Conservation (phyloP, 169 alveolate species). For the Plasmodium malariae region DNA sequence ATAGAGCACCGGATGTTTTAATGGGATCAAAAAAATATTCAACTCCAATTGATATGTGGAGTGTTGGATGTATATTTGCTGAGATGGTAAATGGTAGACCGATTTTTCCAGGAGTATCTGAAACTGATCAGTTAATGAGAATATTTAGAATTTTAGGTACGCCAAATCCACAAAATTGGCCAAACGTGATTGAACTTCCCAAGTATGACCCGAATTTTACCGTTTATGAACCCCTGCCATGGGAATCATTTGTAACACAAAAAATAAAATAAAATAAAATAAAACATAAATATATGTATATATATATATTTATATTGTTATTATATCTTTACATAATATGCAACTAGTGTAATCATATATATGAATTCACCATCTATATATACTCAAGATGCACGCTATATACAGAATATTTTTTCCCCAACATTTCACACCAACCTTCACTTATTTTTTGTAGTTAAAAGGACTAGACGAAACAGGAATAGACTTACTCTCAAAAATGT, state of each 20-base stretch:
- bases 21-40: constrained; percentile 98
- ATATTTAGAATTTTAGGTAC: constrained; percentile 97
- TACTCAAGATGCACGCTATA: no score
- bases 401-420: no score
- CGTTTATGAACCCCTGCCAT: constrained; percentile 82
- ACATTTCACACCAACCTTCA: no score
- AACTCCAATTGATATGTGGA: constrained; percentile 99
- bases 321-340: no score
- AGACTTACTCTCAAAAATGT: constrained; percentile 93
- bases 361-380: no score
- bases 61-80: constrained; percentile 97
- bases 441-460: constrained; percentile 80
- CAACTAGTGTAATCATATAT: no score
- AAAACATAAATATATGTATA: background rate
- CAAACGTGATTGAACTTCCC: constrained; percentile 94
- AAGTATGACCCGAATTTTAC: constrained; percentile 92
- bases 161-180: constrained; percentile 94
- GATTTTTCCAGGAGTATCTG: constrained; percentile 97
- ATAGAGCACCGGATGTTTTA: constrained; percentile 99
- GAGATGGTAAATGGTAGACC: constrained; percentile 99
- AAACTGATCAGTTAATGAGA: constrained; percentile 97
- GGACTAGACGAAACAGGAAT: constrained; percentile 90
- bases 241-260: constrained; percentile 81
- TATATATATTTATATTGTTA: background rate
- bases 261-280: background rate